Evolutionary conservation across 148 eudicot species (phyloP), one percentile per base, ranked within the genome.

Genomic region (Camellia lanceoleosa): DNA sequence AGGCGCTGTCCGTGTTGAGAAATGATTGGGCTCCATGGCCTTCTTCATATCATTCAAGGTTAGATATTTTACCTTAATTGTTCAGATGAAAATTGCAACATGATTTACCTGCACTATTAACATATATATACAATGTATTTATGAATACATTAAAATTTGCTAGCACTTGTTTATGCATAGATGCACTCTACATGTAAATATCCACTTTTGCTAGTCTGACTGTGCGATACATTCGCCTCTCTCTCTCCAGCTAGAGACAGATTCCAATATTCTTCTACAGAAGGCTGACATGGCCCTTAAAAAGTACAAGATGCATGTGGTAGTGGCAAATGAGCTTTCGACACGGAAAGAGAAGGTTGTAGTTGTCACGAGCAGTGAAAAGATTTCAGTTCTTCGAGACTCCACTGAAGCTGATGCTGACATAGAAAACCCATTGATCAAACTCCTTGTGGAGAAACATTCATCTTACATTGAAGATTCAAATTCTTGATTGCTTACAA

Each of bases 41-140:
- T 97, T 91, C 87, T 90, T 90, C 87, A 85, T 97, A 71, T 97
- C 99, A 20, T 97, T 97, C 73, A 97, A 97, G 98, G 98, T 97
- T 76, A 71, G 82, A 55, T 54, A 47, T 18, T 30, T 30, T 73
- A 74, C 56, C 52, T 18, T 60, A 56, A 18, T 23, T 65, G 5
- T 62, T 46, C 51, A 23, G 71, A 65, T 66, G 38, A 30, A 30
- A 30, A 30, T 30, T 30, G 38, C 38, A 1, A 30, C 38, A 30
- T 30, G 38, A 30, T 30, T 30, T 30, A 30, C 38, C 38, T 30
- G 38, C 38, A 30, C 38, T 30, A 30, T 30, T 30, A 30, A 30
- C 58, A 19, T 70, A 14, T 18, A 79, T 71, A 13, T 70, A 30
- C 4, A 61, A 59, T 13, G 5, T 58, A 10, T 68, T 18, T 5